Conservation (phyloP, 106 monocot species). For the Acanthochlamys bracteata region DNA sequence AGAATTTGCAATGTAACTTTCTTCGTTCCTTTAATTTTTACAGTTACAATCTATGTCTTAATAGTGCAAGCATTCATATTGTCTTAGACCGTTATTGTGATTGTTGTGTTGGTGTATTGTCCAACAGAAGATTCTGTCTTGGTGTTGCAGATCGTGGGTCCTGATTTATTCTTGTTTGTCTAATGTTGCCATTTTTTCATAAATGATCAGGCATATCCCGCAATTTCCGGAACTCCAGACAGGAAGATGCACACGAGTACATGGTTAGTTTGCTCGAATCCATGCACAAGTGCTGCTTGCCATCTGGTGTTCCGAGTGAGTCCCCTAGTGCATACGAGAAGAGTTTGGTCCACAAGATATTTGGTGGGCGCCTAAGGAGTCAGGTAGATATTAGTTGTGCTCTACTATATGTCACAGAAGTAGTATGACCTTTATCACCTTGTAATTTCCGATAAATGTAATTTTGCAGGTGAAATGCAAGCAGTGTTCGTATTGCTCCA, state of each 20-base stretch:
- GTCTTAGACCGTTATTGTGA: too few relatives aligned
- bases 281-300: slow-evolving; percentile 97
- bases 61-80: not conserved
- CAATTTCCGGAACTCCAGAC: slow-evolving; percentile 78
- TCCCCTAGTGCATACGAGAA: slow-evolving; percentile 92
- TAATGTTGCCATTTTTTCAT: slow-evolving; percentile 18
- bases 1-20: slow-evolving; percentile 85
- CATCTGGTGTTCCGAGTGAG: slow-evolving; percentile 81
- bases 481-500: slow-evolving; percentile 63
- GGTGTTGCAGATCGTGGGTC: not conserved
- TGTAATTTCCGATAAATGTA: not conserved
- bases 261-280: slow-evolving; percentile 97
- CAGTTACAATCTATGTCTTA: not conserved
- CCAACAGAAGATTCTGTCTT: not conserved
- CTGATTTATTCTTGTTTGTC: not conserved
- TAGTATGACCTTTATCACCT: not conserved
- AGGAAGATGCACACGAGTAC: slow-evolving; percentile 99
- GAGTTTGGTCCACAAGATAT: slow-evolving; percentile 94
- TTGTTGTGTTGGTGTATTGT: too few relatives aligned
- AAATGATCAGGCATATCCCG: slow-evolving; percentile 63
- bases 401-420: not conserved
- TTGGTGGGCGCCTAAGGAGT: slow-evolving; percentile 92
- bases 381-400: slow-evolving; percentile 47
- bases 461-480: slow-evolving; percentile 76
- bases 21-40: not conserved